phyloP scores from a whole-genome alignment of 2,329 filamentous ascomycete genomes.

The Botrytis galanthina region DNA sequence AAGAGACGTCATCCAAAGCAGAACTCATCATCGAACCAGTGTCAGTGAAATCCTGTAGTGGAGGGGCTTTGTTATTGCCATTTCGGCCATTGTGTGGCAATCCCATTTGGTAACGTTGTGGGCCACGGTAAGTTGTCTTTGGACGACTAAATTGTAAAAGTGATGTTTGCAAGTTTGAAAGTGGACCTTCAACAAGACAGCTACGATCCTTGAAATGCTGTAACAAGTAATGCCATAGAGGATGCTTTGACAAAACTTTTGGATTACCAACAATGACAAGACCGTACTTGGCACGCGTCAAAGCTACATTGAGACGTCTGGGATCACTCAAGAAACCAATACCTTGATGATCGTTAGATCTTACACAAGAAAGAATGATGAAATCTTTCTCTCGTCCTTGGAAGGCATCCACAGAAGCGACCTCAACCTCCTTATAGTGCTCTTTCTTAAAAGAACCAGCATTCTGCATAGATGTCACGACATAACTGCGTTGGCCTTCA shows the following conservation, averaged over 20 bases:
- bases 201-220: slow-evolving; percentile 96
- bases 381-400: slow-evolving; percentile 99
- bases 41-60: slow-evolving; percentile 50
- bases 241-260: slow-evolving; percentile 96
- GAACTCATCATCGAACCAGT: slow-evolving; percentile 89
- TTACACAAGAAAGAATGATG: slow-evolving; percentile 95
- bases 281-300: slow-evolving; percentile 96
- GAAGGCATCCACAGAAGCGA: slow-evolving; percentile 97
- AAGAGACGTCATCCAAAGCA: slow-evolving; percentile 95
- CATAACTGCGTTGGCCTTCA: slow-evolving; percentile 96
- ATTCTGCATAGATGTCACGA: slow-evolving; percentile 99
- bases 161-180: slow-evolving; percentile 94
- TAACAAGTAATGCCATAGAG: slow-evolving; percentile 92
- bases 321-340: slow-evolving; percentile 99
- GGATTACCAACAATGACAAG: slow-evolving; percentile 96
- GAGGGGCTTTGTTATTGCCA: slow-evolving; percentile 31
- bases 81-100: slow-evolving; percentile 48
- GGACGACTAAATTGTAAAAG: slow-evolving; percentile 92
- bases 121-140: slow-evolving; percentile 85
- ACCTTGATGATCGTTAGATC: slow-evolving; percentile 97
- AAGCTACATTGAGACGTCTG: slow-evolving; percentile 91
- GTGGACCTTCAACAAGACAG: slow-evolving; percentile 90
- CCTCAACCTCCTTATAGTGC: slow-evolving; percentile 96
- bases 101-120: slow-evolving; percentile 81
- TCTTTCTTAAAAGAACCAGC: slow-evolving; percentile 98